These are phyloP conservation scores for Suhomyces panamericanus DNA, from an alignment of 1,139 yeast species.

Conservation along the genomic window DNA sequence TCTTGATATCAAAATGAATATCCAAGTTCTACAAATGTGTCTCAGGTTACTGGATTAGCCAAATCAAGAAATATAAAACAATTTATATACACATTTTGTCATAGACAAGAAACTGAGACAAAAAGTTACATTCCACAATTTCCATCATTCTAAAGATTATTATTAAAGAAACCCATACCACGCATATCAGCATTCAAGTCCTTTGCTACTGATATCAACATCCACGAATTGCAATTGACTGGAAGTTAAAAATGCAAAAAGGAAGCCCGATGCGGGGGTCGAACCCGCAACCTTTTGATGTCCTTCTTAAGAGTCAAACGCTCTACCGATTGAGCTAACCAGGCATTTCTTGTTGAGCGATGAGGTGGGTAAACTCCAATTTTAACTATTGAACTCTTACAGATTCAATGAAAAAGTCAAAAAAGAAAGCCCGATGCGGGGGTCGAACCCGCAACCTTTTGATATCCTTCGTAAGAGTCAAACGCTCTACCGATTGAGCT, in stretches of 20 bases:
- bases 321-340: slow-evolving; percentile 14
- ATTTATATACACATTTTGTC: background rate
- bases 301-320: slow-evolving; percentile 18
- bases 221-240: too few species aligned
- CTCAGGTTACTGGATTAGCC: too few species aligned
- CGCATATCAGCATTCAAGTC: too few species aligned
- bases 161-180: too few species aligned
- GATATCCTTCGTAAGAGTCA: slow-evolving; percentile 25
- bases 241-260: background rate
- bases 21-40: background rate
- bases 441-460: slow-evolving; percentile 53
- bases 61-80: too few species aligned
- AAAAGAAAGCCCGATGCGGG: slow-evolving; percentile 46
- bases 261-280: slow-evolving; percentile 51
- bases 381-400: too few species aligned
- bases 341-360: background rate
- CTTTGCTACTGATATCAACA: too few species aligned
- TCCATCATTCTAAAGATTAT: background rate
- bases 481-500: slow-evolving; percentile 18
- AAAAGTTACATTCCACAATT: background rate
- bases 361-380: too few species aligned
- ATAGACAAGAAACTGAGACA: too few species aligned
- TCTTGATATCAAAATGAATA: too few species aligned
- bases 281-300: slow-evolving; percentile 51
- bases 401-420: too few species aligned